Conservation (phyloP, 2,329 filamentous ascomycete genomes). For the Pezicula radicicola region DNA sequence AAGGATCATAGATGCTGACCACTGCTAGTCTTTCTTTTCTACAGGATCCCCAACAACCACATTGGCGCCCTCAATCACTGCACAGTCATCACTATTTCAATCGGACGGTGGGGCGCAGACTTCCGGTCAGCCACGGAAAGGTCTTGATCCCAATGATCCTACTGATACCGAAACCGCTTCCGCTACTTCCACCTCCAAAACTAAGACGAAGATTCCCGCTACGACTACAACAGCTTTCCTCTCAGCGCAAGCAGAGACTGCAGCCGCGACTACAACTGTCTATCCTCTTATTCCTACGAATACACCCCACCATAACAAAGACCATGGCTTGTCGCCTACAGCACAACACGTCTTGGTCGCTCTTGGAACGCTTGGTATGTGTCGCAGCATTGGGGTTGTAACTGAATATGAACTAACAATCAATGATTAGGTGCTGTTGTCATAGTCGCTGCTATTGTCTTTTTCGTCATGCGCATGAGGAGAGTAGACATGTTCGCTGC, state of each 20-base stretch:
- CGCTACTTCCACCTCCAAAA: not conserved
- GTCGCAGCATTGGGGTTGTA: not conserved
- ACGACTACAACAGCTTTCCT: not conserved
- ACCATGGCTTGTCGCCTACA: constrained; percentile 14
- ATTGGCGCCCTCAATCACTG: not conserved
- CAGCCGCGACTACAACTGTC: not conserved
- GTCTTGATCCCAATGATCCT: not conserved
- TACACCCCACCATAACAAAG: not conserved
- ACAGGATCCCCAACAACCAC: not conserved
- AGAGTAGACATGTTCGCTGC: constrained; percentile 15
- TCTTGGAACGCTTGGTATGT: constrained; percentile 24
- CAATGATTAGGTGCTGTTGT: constrained; percentile 24
- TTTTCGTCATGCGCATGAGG: constrained; percentile 20
- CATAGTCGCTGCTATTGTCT: constrained; percentile 20
- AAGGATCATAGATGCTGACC: not conserved
- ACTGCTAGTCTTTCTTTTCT: not conserved
- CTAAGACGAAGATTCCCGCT: not conserved
- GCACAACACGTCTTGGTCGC: constrained; percentile 25
- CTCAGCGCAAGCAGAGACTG: not conserved
- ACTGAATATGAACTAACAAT: not conserved
- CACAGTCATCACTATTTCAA: not conserved
- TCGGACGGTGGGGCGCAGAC: not conserved
- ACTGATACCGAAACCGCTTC: not conserved
- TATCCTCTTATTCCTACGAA: not conserved
- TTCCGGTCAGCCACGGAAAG: not conserved